phyloP scores from a whole-genome alignment of 2,329 filamentous ascomycete genomes.

The Pyricularia sp. region DNA sequence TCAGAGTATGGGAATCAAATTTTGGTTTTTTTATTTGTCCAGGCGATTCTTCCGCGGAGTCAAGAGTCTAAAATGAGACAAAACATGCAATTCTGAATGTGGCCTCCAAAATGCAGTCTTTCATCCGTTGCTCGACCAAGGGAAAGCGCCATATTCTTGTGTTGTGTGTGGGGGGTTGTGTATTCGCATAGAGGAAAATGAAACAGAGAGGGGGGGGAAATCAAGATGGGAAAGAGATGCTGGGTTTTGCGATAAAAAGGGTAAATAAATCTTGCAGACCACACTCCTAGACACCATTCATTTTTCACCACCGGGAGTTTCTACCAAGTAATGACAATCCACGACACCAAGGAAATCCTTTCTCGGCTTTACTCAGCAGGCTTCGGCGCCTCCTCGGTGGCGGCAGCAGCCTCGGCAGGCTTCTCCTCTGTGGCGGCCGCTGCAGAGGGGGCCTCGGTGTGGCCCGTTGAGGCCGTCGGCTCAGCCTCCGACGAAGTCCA shows the following conservation, averaged over 20 bases:
- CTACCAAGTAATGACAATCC: constrained; percentile 29
- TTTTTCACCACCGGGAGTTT: constrained; percentile 31
- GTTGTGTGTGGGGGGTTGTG: constrained; percentile 31
- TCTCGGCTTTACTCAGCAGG: constrained; percentile 38
- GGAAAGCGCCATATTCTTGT: constrained; percentile 15
- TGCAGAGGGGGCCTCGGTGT: constrained; percentile 38
- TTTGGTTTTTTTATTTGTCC: constrained; percentile 38
- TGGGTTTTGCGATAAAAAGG: not conserved
- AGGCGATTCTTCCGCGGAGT: constrained; percentile 35
- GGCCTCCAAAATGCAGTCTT: constrained; percentile 32
- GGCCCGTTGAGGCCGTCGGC: constrained; percentile 46
- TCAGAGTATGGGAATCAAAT: constrained; percentile 5
- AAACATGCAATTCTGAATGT: constrained; percentile 30
- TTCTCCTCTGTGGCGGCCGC: constrained; percentile 35
- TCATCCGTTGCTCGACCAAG: constrained; percentile 26
- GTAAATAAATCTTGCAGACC: constrained; percentile 36
- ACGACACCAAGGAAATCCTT: constrained; percentile 24
- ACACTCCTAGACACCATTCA: constrained; percentile 53
- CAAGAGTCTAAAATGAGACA: constrained; percentile 32
- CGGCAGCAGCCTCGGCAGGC: constrained; percentile 32
- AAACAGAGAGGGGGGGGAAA: constrained; percentile 13
- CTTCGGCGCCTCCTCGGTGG: constrained; percentile 53
- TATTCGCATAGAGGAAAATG: constrained; percentile 22
- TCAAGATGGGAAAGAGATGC: constrained; percentile 34
- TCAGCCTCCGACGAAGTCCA: constrained; percentile 99